phyloP scores from a whole-genome alignment of 1,139 yeast species.

The Saccharomycopsis hybrid region DNA sequence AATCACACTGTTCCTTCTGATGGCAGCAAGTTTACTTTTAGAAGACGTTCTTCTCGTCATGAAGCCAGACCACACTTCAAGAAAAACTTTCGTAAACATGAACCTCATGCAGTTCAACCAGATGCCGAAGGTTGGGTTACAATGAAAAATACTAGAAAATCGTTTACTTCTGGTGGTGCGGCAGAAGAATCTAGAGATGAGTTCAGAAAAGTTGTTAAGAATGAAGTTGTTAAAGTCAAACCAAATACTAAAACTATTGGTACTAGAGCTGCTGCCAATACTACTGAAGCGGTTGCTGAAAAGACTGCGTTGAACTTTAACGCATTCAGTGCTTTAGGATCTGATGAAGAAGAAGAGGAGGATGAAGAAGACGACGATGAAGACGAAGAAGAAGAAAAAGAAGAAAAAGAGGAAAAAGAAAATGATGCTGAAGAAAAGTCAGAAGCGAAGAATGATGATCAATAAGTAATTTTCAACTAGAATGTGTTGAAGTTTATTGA shows the following conservation, averaged over 20 bases:
- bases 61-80: slow-evolving; percentile 48
- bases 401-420: slow-evolving; percentile 4
- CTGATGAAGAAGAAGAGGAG: slow-evolving; percentile 49
- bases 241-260: slow-evolving; percentile 73
- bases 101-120: slow-evolving; percentile 36
- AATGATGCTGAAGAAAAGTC: slow-evolving; percentile 5
- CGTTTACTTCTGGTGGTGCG: slow-evolving; percentile 46
- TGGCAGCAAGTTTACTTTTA: slow-evolving; percentile 41
- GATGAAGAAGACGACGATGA: slow-evolving; percentile 24
- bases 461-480: no score
- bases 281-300: slow-evolving; percentile 63
- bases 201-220: slow-evolving; percentile 41
- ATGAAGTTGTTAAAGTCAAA: slow-evolving; percentile 31
- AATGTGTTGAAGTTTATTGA: no score
- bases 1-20: not conserved
- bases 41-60: slow-evolving; percentile 54
- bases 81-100: slow-evolving; percentile 44
- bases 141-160: slow-evolving; percentile 43
- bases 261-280: slow-evolving; percentile 65
- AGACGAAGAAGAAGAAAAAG: slow-evolving; percentile 18
- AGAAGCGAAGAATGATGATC: not conserved
- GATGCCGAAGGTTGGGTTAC: slow-evolving; percentile 86
- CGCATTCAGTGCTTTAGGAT: slow-evolving; percentile 73
- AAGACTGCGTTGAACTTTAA: slow-evolving; percentile 61
- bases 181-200: slow-evolving; percentile 43